Evolutionary conservation across 208 protist genomes (phyloP), one percentile per base, ranked within the genome.

Genomic region (Trichomonas gallinae): DNA sequence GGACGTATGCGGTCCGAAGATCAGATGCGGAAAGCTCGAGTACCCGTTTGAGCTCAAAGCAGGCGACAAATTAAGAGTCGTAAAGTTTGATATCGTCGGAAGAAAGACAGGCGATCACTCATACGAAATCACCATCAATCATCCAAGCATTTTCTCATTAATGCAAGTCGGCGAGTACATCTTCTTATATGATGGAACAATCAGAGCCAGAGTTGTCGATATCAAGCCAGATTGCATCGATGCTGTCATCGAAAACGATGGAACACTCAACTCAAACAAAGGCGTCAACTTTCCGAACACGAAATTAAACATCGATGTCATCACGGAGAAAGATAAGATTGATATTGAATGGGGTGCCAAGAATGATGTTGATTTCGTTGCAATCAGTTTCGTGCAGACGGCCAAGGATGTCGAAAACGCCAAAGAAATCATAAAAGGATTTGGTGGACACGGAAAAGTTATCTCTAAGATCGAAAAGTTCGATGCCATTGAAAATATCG

Each of bases 381-480:
- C 99, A 96, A 99, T 99, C 15, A 99, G 99, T 31, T 99, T 99
- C 97, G 99, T 99, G 96, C 98, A 98, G 38, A 97, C 96, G 82
- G 98, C 98, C 4, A 97, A 98, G 11, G 98, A 99, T 97, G 98
- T 99, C 31, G 85, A 97, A 10, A 98, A 98, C 63, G 98, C 99
- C 96, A 98, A 98, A 83, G 96, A 97, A 34, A 97, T 98, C n/a
- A 98, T 99, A 46, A 98, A 98, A 44, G 97, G 98, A 42, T 97
- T 98, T 48, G 98, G 98, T 21, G 98, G 98, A 96, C 97, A 99
- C 88, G 49, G 34, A 23, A 98, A 98, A 93, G 97, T 99, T 97
- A 99, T 99, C 97, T 98, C 98, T 97, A 99, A 99, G 98, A 99
- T 99, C 97, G 99, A 99, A 98, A 99, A 99, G 97, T 98, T 99